A percentile compares a stretch with the other conserved stretches of the same genome.
phyloP scores from a whole-genome alignment of 805 yeast species.

The Metschnikowia borealis region DNA sequence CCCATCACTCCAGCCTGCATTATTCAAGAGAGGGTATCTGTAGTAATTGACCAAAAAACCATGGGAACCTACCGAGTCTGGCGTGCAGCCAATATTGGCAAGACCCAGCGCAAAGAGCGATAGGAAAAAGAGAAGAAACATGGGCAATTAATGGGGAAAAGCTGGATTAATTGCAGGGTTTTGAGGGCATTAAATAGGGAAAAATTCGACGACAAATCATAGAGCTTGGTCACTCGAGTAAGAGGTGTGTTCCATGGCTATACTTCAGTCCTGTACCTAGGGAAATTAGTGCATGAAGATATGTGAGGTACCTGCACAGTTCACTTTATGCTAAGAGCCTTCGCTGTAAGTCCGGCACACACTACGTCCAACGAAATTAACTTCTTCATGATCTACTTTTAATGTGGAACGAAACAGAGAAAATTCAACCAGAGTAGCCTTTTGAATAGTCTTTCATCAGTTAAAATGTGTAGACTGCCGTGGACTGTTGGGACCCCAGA shows the following conservation, averaged over 20 bases:
- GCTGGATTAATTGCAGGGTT: background rate
- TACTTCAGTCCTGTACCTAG: background rate
- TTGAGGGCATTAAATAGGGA: background rate
- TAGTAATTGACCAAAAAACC: conserved; percentile 10
- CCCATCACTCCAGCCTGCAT: conserved; percentile 1
- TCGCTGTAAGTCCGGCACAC: background rate
- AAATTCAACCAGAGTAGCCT: too few relatives aligned
- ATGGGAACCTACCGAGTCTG: background rate
- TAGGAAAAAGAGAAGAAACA: background rate
- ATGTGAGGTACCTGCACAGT: background rate
- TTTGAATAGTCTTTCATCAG: too few relatives aligned
- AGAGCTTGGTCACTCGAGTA: background rate
- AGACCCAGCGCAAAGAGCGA: background rate
- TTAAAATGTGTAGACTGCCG: too few relatives aligned
- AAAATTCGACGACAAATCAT: background rate
- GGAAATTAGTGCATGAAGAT: background rate
- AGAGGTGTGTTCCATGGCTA: background rate
- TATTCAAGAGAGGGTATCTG: conserved; percentile 1
- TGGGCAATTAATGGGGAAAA: background rate
- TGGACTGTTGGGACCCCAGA: too few relatives aligned
- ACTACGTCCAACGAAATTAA: background rate
- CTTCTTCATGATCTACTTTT: background rate
- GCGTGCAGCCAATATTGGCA: background rate
- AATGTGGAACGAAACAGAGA: too few relatives aligned
- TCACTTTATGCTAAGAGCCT: background rate